phyloP scores from a whole-genome alignment of 2,329 filamentous ascomycete genomes.

The Talaromyces verruculosus region DNA sequence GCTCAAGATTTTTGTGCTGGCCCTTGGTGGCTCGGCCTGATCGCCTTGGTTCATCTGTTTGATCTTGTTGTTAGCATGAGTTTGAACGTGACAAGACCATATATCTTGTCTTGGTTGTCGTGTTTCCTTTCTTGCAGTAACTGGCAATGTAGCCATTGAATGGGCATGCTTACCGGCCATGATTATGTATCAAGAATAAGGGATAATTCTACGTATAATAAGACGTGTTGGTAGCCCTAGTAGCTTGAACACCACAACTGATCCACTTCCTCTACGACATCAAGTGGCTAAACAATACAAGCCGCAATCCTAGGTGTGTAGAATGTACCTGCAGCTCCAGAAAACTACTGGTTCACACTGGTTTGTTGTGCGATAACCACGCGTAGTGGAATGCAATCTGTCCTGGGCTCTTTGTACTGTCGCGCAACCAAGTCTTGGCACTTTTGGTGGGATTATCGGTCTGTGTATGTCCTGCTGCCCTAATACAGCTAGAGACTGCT shows the following conservation, averaged over 20 bases:
- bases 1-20: constrained; percentile 87
- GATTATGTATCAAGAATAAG: constrained; percentile 33
- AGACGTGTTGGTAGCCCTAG: constrained; percentile 11
- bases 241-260: constrained; percentile 28
- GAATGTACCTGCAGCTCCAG: constrained; percentile 15
- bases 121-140: not conserved
- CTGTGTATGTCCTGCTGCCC: not conserved
- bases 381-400: constrained; percentile 24
- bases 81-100: constrained; percentile 18
- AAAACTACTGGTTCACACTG: constrained; percentile 36
- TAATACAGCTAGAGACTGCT: not conserved
- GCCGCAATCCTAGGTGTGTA: constrained; percentile 31
- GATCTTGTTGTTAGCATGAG: constrained; percentile 33
- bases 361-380: constrained; percentile 23
- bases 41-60: constrained; percentile 79
- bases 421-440: constrained; percentile 17
- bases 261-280: constrained; percentile 43
- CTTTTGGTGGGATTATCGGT: not conserved
- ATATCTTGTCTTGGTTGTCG: not conserved
- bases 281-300: constrained; percentile 44
- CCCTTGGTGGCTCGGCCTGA: constrained; percentile 96
- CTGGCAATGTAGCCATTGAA: constrained; percentile 42
- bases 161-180: constrained; percentile 63
- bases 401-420: constrained; percentile 10
- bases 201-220: constrained; percentile 38